Evolutionary conservation across 108 stramenopile genomes (phyloP).

Genomic region (Skeletonema menzelii): DNA sequence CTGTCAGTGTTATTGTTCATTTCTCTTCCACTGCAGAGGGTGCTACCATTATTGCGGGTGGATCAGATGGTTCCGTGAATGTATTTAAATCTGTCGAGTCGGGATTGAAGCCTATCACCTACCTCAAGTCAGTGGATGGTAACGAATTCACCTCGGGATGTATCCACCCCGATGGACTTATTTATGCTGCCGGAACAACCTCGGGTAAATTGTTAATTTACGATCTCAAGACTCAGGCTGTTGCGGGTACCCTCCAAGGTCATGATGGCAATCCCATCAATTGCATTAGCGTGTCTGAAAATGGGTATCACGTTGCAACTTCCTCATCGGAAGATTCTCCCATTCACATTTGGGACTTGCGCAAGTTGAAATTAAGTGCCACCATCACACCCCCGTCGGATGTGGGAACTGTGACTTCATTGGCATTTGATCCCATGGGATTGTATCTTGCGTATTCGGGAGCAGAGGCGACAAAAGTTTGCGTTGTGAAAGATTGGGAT

Average conservation of each 20-base stretch:
- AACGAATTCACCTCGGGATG: conserved; percentile 54
- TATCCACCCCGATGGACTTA: conserved; percentile 92
- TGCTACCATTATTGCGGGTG: conserved; percentile 18
- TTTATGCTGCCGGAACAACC: conserved; percentile 70
- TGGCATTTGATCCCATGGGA: conserved; percentile 69
- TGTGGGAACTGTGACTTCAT: conserved; percentile 29
- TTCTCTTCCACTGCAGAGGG: conserved; percentile 48
- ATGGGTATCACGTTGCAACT: conserved; percentile 84
- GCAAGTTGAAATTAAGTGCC: conserved; percentile 68
- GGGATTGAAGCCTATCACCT: conserved; percentile 11
- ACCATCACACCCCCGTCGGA: conserved; percentile 48
- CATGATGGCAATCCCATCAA: conserved; percentile 47
- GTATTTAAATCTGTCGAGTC: conserved; percentile 11
- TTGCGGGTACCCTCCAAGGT: conserved; percentile 59
- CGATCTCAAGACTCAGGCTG: conserved; percentile 82
- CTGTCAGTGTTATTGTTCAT: conserved; percentile 52
- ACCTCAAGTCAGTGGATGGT: conserved; percentile 23
- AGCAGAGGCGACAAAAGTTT: conserved; percentile 49
- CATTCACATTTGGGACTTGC: conserved; percentile 82
- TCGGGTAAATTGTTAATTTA: conserved; percentile 69
- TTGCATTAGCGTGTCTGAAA: conserved; percentile 81
- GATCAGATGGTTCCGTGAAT: conserved; percentile 17
- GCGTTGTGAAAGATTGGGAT: conserved; percentile 81
- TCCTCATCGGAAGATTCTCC: conserved; percentile 44
- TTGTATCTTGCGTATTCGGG: conserved; percentile 74